These are phyloP conservation scores for Acanthamoeba healyi DNA, from an alignment of 208 protist species.

Conservation along the genomic window DNA sequence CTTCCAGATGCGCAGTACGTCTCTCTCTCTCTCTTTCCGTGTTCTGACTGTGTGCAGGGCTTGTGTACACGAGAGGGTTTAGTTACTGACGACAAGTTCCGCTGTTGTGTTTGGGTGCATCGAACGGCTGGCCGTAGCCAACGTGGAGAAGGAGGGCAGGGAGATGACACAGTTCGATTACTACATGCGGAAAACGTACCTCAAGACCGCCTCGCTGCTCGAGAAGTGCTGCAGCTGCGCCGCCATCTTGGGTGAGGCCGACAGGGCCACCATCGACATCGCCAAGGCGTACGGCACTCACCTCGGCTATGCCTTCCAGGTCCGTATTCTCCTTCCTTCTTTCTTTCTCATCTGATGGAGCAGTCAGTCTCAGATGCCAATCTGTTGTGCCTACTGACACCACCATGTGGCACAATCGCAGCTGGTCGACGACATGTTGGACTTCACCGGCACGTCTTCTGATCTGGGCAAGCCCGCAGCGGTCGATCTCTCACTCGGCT, in stretches of 20 bases:
- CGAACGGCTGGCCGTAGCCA: not conserved
- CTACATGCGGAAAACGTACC: conserved; percentile 95
- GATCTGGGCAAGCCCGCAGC: conserved; percentile 78
- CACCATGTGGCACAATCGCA: too few relatives aligned
- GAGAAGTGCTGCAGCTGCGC: conserved; percentile 94
- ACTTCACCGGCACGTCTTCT: conserved; percentile 89
- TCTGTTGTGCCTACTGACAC: too few relatives aligned
- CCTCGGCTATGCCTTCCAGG: conserved; percentile 95
- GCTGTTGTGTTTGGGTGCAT: not conserved
- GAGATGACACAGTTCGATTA: conserved; percentile 76
- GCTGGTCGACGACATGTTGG: conserved; percentile 96
- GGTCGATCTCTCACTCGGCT: conserved; percentile 76
- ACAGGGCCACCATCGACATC: conserved; percentile 68
- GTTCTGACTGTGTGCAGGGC: not conserved
- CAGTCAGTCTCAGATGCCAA: too few relatives aligned
- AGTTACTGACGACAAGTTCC: too few relatives aligned
- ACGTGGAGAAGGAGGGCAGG: conserved; percentile 38
- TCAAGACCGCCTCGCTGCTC: conserved; percentile 96
- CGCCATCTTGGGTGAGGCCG: conserved; percentile 91
- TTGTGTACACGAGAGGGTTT: too few relatives aligned
- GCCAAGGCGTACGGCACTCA: conserved; percentile 92
- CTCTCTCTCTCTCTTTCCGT: not conserved
- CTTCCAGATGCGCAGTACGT: conserved; percentile 95
- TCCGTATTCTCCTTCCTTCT: not conserved
- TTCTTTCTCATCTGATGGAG: too few relatives aligned